A percentile compares a stretch with the other conserved stretches of the same genome.
Conservation (phyloP, 352 stramenopile species). For the Globisporangium sylvaticum region DNA sequence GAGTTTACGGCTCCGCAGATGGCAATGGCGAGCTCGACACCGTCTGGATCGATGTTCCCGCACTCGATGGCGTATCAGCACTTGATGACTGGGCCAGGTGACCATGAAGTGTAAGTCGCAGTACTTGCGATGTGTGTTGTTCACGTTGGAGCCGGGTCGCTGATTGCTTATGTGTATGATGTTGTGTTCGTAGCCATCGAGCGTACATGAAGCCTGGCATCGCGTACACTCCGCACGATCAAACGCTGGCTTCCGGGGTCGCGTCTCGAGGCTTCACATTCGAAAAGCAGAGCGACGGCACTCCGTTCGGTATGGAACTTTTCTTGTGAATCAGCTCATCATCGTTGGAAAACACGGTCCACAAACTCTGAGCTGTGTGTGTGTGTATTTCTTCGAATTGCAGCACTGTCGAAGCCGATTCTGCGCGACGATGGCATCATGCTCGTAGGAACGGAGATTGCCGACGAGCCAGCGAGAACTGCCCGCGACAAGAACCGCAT, state of each 20-base stretch:
- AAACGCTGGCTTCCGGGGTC: neutral
- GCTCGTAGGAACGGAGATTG: slow-evolving; percentile 60
- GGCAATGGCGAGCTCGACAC: slow-evolving; percentile 4
- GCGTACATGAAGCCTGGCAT: neutral
- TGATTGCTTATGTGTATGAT: neutral
- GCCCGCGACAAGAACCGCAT: slow-evolving; percentile 41
- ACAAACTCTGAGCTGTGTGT: neutral
- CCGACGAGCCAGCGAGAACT: neutral
- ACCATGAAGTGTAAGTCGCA: slow-evolving; percentile 30
- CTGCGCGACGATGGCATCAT: slow-evolving; percentile 68
- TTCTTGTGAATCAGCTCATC: neutral
- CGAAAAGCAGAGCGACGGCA: slow-evolving; percentile 25
- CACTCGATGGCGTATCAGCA: slow-evolving; percentile 18
- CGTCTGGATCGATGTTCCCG: slow-evolving; percentile 10
- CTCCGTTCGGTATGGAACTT: slow-evolving; percentile 29
- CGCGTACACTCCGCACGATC: neutral
- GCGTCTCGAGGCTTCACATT: slow-evolving; percentile 29
- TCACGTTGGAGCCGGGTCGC: neutral
- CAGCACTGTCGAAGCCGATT: slow-evolving; percentile 75
- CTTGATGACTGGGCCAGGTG: slow-evolving; percentile 15
- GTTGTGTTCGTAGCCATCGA: slow-evolving; percentile 1
- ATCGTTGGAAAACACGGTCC: neutral
- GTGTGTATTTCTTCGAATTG: neutral
- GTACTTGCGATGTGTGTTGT: too few species aligned
- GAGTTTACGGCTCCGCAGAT: slow-evolving; percentile 23